These are phyloP conservation scores for Phytophthora sp. DNA, from an alignment of 352 stramenopile genomes.

Conservation along the genomic window DNA sequence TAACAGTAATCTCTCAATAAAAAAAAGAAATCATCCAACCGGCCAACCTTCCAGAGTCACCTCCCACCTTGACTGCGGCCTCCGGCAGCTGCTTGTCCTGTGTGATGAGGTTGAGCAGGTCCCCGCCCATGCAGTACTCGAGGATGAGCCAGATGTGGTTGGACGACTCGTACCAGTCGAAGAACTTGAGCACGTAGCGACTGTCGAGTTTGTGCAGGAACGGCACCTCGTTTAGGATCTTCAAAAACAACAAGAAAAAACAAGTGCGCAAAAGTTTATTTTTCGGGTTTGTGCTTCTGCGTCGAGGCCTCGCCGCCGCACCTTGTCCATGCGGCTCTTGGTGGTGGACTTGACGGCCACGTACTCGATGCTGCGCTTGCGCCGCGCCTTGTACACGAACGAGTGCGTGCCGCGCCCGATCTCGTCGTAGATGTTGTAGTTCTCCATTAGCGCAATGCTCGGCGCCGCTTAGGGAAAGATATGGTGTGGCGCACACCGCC, in stretches of 20 bases:
- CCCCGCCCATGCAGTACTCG: conserved; percentile 93
- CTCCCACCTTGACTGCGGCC: conserved; percentile 64
- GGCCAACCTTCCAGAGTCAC: too few species aligned
- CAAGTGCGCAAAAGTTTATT: not conserved
- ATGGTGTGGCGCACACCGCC: conserved; percentile 33
- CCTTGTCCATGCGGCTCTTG: conserved; percentile 93
- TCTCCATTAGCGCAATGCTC: conserved; percentile 81
- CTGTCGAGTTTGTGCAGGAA: conserved; percentile 89
- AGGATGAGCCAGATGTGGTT: conserved; percentile 97
- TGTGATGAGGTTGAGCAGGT: conserved; percentile 91
- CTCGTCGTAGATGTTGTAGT: conserved; percentile 96
- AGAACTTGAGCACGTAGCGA: conserved; percentile 91
- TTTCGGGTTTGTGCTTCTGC: too few species aligned
- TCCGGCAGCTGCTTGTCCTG: conserved; percentile 89
- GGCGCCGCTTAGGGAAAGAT: conserved; percentile 25
- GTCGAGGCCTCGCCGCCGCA: too few species aligned
- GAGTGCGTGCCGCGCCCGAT: conserved; percentile 91
- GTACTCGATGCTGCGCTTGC: conserved; percentile 94
- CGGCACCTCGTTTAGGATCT: conserved; percentile 90
- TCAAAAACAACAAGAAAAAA: not conserved
- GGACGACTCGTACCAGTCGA: conserved; percentile 96
- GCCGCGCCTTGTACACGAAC: conserved; percentile 92
- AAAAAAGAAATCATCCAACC: not conserved
- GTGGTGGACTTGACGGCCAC: conserved; percentile 94
- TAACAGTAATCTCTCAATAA: not conserved